Evolutionary conservation across 139 green algal species (phyloP).

Genomic region (Monoraphidium neglectum): DNA sequence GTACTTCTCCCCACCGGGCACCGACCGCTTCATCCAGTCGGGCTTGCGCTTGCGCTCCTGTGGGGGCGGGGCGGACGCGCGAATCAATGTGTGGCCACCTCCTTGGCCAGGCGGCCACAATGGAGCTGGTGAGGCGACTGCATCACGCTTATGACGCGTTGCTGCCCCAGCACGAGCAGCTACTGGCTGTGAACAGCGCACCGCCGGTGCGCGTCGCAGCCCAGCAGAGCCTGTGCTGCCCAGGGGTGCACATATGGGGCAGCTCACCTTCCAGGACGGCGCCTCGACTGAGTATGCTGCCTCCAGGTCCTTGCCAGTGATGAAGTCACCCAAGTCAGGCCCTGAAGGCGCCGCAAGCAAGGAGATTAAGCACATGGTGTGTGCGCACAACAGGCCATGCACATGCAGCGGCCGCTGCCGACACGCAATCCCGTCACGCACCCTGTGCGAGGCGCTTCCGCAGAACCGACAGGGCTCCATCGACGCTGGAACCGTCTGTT

Average conservation of each 20-base stretch:
- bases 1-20: constrained; percentile 93
- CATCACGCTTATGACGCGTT: not conserved
- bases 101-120: not conserved
- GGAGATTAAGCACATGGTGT: not conserved
- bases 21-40: constrained; percentile 94
- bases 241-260: not conserved
- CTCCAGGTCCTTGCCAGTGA: constrained; percentile 46
- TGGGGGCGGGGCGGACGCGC: not conserved
- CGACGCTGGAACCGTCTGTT: not conserved
- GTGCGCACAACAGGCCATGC: not conserved
- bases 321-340: constrained; percentile 76
- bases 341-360: constrained; percentile 38
- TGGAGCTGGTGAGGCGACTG: not conserved
- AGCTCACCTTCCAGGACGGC: constrained; percentile 72
- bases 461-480: constrained; percentile 28
- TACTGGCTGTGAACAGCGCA: not conserved
- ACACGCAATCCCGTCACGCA: constrained; percentile 2
- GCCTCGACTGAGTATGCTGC: constrained; percentile 80
- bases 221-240: not conserved
- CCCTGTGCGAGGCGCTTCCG: constrained; percentile 41
- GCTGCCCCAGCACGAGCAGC: not conserved
- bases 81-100: not conserved
- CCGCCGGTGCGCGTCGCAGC: not conserved
- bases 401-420: not conserved
- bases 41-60: constrained; percentile 91